phyloP scores from a whole-genome alignment of 2,329 filamentous ascomycete species.

The Beauveria sp. region DNA sequence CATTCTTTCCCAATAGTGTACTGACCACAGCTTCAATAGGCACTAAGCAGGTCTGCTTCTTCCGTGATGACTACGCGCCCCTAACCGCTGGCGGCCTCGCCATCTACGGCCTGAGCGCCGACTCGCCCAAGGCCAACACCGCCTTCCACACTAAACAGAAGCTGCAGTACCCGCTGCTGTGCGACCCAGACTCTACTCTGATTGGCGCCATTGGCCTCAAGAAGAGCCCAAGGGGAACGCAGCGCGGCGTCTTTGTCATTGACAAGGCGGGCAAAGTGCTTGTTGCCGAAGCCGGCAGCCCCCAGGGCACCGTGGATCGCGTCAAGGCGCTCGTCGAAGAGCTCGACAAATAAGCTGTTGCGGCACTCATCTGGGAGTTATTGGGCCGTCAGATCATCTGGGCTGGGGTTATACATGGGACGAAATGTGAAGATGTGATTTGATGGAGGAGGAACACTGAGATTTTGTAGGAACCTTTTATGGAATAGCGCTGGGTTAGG shows the following conservation, averaged over 20 bases:
- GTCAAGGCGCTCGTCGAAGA: slow-evolving; percentile 63
- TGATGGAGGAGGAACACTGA: neutral
- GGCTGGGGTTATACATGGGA: neutral
- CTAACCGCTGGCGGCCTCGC: slow-evolving; percentile 72
- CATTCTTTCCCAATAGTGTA: neutral
- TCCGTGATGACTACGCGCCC: slow-evolving; percentile 74
- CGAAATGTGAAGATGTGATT: neutral
- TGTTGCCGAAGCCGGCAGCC: slow-evolving; percentile 65
- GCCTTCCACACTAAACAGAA: slow-evolving; percentile 89
- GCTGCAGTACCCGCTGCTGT: slow-evolving; percentile 80
- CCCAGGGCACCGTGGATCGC: slow-evolving; percentile 67
- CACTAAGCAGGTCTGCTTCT: slow-evolving; percentile 87
- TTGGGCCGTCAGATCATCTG: neutral
- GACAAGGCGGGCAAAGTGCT: slow-evolving; percentile 76
- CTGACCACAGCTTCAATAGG: slow-evolving; percentile 42
- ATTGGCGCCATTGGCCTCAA: slow-evolving; percentile 85
- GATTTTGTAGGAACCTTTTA: neutral
- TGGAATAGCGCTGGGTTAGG: neutral
- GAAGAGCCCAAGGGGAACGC: slow-evolving; percentile 73
- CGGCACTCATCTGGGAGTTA: neutral
- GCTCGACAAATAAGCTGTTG: slow-evolving; percentile 14
- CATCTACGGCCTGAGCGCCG: slow-evolving; percentile 84
- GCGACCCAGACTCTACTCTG: slow-evolving; percentile 66
- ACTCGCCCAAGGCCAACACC: slow-evolving; percentile 85
- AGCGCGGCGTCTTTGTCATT: slow-evolving; percentile 81